Conservation (phyloP, 1,284 basidiomycete genomes). For the Volvariella surrecta region DNA sequence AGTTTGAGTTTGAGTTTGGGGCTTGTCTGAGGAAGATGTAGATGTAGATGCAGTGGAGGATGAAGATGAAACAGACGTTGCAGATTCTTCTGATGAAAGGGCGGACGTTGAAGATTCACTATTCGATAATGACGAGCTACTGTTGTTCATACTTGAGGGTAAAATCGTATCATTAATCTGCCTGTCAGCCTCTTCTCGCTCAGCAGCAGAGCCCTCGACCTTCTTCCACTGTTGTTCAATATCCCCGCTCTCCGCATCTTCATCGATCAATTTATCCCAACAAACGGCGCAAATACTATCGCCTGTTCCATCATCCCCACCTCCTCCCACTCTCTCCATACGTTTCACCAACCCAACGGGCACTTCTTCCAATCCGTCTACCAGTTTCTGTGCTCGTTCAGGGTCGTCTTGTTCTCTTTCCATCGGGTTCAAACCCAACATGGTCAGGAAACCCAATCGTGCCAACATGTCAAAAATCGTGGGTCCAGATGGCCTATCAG, state of each 20-base stretch:
- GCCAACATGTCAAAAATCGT: conserved; percentile 11
- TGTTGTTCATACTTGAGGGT: too few relatives aligned
- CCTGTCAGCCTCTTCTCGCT: too few relatives aligned
- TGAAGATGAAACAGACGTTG: too few relatives aligned
- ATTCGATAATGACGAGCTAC: too few relatives aligned
- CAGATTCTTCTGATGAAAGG: too few relatives aligned
- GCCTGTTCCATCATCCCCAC: conserved; percentile 23
- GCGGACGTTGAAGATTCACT: too few relatives aligned
- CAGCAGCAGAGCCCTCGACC: too few relatives aligned
- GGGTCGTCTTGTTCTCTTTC: conserved; percentile 52
- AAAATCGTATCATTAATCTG: too few relatives aligned
- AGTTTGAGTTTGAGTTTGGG: conserved; percentile 4
- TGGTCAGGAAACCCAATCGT: conserved; percentile 14
- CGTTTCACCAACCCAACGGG: conserved; percentile 57
- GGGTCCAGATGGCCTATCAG: neutral
- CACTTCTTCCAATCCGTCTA: conserved; percentile 58
- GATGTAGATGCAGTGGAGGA: neutral
- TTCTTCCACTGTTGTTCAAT: conserved; percentile 10
- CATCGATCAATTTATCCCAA: conserved; percentile 57
- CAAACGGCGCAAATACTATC: conserved; percentile 63
- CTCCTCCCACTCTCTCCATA: conserved; percentile 48
- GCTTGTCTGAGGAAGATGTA: neutral
- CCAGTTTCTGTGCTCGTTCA: conserved; percentile 49
- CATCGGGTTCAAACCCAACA: conserved; percentile 12
- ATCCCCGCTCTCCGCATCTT: conserved; percentile 33